Conservation (phyloP, 2,329 filamentous ascomycete species). For the Elsinoe arachidis region DNA sequence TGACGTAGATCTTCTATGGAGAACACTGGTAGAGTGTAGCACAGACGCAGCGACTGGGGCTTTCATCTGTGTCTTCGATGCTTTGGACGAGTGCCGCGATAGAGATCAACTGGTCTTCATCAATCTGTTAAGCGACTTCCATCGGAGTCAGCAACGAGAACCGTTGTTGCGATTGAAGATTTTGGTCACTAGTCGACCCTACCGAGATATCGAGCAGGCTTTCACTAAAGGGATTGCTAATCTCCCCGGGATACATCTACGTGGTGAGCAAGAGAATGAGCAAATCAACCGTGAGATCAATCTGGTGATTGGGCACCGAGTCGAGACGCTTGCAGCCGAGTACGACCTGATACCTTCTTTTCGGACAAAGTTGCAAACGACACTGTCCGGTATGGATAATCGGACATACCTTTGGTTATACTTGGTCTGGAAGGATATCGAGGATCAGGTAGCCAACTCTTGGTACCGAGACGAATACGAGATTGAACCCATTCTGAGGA, state of each 20-base stretch:
- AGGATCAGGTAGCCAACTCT: constrained; percentile 14
- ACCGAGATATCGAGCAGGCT: constrained; percentile 12
- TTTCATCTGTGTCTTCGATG: constrained; percentile 22
- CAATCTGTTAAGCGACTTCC: constrained; percentile 13
- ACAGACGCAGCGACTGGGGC: constrained; percentile 10
- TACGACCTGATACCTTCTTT: background rate
- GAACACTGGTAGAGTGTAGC: constrained; percentile 14
- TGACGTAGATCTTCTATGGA: constrained; percentile 17
- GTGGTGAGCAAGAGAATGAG: constrained; percentile 16
- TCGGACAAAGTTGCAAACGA: background rate
- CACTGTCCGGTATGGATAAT: constrained; percentile 19
- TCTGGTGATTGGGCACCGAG: constrained; percentile 10
- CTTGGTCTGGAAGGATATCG: constrained; percentile 20
- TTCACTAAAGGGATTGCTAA: background rate
- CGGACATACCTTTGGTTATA: constrained; percentile 27
- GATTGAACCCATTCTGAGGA: constrained; percentile 18
- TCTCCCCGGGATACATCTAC: constrained; percentile 13
- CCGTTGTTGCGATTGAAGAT: constrained; percentile 16
- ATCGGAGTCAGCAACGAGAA: background rate
- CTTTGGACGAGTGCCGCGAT: constrained; percentile 22
- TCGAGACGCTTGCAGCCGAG: background rate
- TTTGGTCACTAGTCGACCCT: constrained; percentile 18
- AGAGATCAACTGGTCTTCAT: constrained; percentile 16
- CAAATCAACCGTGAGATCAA: constrained; percentile 16
- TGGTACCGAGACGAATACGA: constrained; percentile 12